Evolutionary conservation across 306 rosid species (phyloP).

Genomic region (Fragaria ananassa): DNA sequence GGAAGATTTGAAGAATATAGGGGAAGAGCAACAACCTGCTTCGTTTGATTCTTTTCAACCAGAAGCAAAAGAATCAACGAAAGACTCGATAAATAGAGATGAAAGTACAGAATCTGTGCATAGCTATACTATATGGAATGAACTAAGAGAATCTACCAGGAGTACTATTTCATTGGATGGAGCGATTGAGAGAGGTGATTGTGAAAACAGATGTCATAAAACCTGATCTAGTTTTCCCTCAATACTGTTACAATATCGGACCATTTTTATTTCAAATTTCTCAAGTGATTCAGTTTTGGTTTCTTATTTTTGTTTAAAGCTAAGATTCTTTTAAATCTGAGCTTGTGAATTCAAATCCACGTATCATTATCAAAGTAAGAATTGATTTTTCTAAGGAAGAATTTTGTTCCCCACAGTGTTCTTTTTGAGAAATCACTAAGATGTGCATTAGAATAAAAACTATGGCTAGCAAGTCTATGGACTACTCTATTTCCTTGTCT

Average conservation of each 20-base stretch:
- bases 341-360: no score
- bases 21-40: constrained; percentile 43
- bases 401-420: no score
- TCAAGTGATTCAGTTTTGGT: neutral
- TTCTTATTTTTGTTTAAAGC: neutral
- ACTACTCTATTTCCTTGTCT: no score
- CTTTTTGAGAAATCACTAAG: no score
- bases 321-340: no score
- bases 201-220: constrained; percentile 29
- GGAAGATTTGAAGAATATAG: constrained; percentile 37
- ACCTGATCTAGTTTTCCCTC: constrained; percentile 9
- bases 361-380: no score
- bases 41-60: constrained; percentile 43
- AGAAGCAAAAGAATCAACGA: constrained; percentile 39
- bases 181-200: constrained; percentile 28
- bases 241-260: neutral
- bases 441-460: no score
- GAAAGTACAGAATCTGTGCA: constrained; percentile 32
- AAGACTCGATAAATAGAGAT: constrained; percentile 35
- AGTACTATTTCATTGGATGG: constrained; percentile 25
- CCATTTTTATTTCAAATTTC: neutral
- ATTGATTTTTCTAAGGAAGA: no score
- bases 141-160: constrained; percentile 36
- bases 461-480: no score
- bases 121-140: constrained; percentile 30